A percentile compares a stretch with the other conserved stretches of the same genome.
phyloP scores from a whole-genome alignment of 2,329 filamentous ascomycete genomes.

The Alternaria infectoria region DNA sequence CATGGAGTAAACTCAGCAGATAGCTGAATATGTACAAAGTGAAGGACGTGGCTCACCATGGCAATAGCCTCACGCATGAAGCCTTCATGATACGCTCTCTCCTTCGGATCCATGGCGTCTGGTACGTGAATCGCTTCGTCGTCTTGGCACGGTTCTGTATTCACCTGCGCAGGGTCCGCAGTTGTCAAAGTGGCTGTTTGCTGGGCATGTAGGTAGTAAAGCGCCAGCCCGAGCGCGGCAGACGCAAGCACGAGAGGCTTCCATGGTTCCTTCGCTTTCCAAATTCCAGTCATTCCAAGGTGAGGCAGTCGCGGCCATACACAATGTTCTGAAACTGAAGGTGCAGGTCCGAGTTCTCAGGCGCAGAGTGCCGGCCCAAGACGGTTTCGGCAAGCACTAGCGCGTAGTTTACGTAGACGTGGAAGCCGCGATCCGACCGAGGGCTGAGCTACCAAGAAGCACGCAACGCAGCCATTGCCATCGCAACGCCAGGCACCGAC shows the following conservation, averaged over 20 bases:
- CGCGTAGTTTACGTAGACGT: slow-evolving; percentile 42
- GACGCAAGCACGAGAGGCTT: slow-evolving; percentile 24
- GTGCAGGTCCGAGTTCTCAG: slow-evolving; percentile 26
- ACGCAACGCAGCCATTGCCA: slow-evolving; percentile 10
- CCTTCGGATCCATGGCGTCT: slow-evolving; percentile 42
- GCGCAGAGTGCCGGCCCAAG: slow-evolving; percentile 19
- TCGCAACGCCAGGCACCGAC: slow-evolving; percentile 29
- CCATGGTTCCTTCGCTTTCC: slow-evolving; percentile 28
- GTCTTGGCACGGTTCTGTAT: slow-evolving; percentile 34
- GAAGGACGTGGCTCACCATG: slow-evolving; percentile 66
- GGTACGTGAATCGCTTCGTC: slow-evolving; percentile 29
- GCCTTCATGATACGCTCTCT: slow-evolving; percentile 58
- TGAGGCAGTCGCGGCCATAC: slow-evolving; percentile 28
- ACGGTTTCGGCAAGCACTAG: slow-evolving; percentile 36
- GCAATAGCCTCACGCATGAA: slow-evolving; percentile 87
- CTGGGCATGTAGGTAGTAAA: slow-evolving; percentile 23
- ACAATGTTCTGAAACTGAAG: slow-evolving; percentile 26
- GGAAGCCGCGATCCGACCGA: slow-evolving; percentile 34
- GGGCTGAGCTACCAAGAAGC: slow-evolving; percentile 19
- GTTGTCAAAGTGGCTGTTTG: slow-evolving; percentile 13
- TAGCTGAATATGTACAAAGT: slow-evolving; percentile 2
- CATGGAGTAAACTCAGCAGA: background rate
- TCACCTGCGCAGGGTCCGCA: slow-evolving; percentile 11
- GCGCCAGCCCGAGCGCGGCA: slow-evolving; percentile 28
- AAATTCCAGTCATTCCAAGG: slow-evolving; percentile 6